Conservation (phyloP, 495 filamentous ascomycete species). For the Xylaria nigripes region DNA sequence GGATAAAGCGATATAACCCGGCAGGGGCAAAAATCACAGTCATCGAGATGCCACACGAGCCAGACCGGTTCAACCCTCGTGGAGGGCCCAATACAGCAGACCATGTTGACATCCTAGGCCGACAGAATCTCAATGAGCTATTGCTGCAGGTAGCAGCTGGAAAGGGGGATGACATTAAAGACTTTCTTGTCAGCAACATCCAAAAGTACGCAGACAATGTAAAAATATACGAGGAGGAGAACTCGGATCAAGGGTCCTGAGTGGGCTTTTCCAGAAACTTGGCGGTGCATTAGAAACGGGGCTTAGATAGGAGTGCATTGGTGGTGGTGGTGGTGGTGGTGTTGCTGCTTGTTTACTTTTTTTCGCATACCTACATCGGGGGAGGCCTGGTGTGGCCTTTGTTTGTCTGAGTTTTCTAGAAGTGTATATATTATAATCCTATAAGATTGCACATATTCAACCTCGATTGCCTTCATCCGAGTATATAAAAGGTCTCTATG, state of each 20-base stretch:
- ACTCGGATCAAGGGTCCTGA: too few species aligned
- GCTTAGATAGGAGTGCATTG: not conserved
- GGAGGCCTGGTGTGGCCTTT: not conserved
- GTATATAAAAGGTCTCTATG: too few species aligned
- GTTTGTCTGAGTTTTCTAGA: too few species aligned
- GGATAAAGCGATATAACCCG: conserved; percentile 88
- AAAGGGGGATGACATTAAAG: conserved; percentile 67
- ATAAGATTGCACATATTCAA: not conserved
- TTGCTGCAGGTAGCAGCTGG: conserved; percentile 86
- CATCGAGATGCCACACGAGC: conserved; percentile 94
- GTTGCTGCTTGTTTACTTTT: not conserved
- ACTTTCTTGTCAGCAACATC: conserved; percentile 73
- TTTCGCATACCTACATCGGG: not conserved
- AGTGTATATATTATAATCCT: not conserved
- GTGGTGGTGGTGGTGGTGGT: not conserved
- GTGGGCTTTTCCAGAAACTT: too few species aligned
- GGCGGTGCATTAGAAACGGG: too few species aligned
- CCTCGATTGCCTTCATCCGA: too few species aligned
- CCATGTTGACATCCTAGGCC: conserved; percentile 91
- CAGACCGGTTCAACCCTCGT: conserved; percentile 80
- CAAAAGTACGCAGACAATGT: conserved; percentile 71
- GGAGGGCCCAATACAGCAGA: conserved; percentile 95
- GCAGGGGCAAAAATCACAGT: conserved; percentile 71
- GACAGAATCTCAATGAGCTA: conserved; percentile 81
- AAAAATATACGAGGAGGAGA: conserved; percentile 49